Base-by-base conservation (phyloP, 345 rosid species). In the Murraya koenigii region DNA sequence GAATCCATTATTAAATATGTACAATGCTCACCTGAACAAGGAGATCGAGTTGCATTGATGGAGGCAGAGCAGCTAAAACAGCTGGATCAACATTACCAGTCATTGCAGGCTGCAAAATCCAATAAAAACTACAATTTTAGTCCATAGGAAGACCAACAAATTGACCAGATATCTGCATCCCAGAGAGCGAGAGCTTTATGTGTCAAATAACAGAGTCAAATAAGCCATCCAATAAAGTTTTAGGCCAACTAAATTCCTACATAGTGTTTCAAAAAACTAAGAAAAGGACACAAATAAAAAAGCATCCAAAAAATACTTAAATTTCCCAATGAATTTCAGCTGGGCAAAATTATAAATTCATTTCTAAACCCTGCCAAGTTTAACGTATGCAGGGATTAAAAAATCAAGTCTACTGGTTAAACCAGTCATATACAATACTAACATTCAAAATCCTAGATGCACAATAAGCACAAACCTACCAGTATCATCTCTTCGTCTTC, bases 21-120 rank as follows among this genome's bases (percentile, higher is more conserved):
- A 66, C n/a, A 38, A 55, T 15, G 54, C 62, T 72, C 30, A 80
- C 87, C 87, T 84, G 87, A 55, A 82, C 87, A 73, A 86, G 85
- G 63, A 86, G 87, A 80, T 82, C 87, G 35, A 80, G 85, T 76
- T 86, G 89, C 87, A 86, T 82, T 72, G 89, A 86, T 49, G 85
- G 89, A 55, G 89, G 89, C 77, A 86, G 76, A 72, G 89, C 80
- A 32, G 89, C 89, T 69, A 86, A 82, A 63, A 86, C 82, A 72
- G 82, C 77, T n/a, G 85, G 87, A 78, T 86, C 87, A 69, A 86
- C 80, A 75, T 69, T 82, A 25, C 84, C 82, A 64, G 36, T 76
- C 55, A 82, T 47, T 41, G 72, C 86, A 66, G 90, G 90, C 92
- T 89, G 84, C 78, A 78, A 80, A 75, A 79, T 66, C 54, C 52